A percentile compares a stretch with the other conserved stretches of the same genome.
Conservation (phyloP, 1,139 yeast species). For the Magnusiomyces sp. region DNA sequence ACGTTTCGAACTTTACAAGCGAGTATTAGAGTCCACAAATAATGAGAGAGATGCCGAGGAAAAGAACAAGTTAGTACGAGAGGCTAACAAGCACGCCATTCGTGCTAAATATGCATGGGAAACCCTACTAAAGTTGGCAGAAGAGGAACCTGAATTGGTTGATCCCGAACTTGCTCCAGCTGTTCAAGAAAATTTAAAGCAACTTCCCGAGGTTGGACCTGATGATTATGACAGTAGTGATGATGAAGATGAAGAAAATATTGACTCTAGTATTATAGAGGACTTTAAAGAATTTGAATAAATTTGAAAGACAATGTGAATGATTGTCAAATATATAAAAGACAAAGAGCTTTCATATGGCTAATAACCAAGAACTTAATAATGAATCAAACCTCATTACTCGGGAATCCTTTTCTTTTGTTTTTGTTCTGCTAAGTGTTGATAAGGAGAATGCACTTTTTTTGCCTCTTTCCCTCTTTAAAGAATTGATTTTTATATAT, state of each 20-base stretch:
- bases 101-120: constrained; percentile 30
- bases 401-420: too few species aligned
- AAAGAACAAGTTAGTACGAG: constrained; percentile 13
- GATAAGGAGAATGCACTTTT: too few species aligned
- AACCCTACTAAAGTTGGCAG: constrained; percentile 20
- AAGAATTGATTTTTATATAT: too few species aligned
- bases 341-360: neutral
- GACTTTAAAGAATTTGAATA: neutral
- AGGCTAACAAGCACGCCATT: constrained; percentile 22
- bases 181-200: constrained; percentile 26
- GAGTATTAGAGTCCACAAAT: constrained; percentile 14
- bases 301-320: neutral
- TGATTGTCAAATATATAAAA: neutral
- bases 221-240: constrained; percentile 24
- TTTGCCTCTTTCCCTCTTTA: too few species aligned
- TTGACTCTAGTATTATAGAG: constrained; percentile 12
- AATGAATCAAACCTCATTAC: too few species aligned
- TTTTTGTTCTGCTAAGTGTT: too few species aligned
- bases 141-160: constrained; percentile 19
- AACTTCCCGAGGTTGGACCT: constrained; percentile 31
- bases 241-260: constrained; percentile 18
- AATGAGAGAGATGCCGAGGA: constrained; percentile 3
- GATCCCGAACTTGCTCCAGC: constrained; percentile 28
- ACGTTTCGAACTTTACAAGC: constrained; percentile 39
- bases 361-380: too few species aligned